Evolutionary conservation across 2,329 filamentous ascomycete genomes (phyloP).

Genomic region (Verticillium dahliae): DNA sequence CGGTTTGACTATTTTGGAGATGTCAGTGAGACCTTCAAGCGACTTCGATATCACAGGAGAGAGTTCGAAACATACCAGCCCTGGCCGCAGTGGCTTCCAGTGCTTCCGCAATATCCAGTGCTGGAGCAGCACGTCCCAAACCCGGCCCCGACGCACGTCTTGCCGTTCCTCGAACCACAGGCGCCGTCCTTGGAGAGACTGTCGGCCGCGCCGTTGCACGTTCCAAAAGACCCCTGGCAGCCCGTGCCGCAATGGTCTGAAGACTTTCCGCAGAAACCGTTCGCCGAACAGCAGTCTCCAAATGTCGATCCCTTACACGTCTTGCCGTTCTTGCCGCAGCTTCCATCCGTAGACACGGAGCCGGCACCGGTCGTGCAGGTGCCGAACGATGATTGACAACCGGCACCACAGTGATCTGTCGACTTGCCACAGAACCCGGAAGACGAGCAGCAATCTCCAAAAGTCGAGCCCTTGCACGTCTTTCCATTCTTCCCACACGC

Average conservation of each 20-base stretch:
- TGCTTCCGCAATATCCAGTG: background rate
- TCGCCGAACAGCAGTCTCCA: constrained; percentile 10
- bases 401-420: constrained; percentile 9
- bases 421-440: constrained; percentile 11
- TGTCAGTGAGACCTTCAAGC: background rate
- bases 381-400: constrained; percentile 11
- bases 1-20: background rate
- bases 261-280: constrained; percentile 10
- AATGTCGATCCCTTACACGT: background rate
- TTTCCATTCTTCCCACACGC: background rate
- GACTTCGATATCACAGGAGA: background rate
- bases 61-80: background rate
- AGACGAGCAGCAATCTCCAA: constrained; percentile 10
- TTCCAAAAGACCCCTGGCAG: constrained; percentile 10
- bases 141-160: background rate
- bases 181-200: background rate
- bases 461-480: background rate
- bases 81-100: background rate
- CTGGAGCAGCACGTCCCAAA: background rate
- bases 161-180: constrained; percentile 1
- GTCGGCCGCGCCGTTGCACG: constrained; percentile 3
- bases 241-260: constrained; percentile 11
- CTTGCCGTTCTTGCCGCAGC: constrained; percentile 2
- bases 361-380: constrained; percentile 3
- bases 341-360: background rate